Evolutionary conservation across 2,329 filamentous ascomycete species (phyloP).

Genomic region (Emergomyces pasteurianus): DNA sequence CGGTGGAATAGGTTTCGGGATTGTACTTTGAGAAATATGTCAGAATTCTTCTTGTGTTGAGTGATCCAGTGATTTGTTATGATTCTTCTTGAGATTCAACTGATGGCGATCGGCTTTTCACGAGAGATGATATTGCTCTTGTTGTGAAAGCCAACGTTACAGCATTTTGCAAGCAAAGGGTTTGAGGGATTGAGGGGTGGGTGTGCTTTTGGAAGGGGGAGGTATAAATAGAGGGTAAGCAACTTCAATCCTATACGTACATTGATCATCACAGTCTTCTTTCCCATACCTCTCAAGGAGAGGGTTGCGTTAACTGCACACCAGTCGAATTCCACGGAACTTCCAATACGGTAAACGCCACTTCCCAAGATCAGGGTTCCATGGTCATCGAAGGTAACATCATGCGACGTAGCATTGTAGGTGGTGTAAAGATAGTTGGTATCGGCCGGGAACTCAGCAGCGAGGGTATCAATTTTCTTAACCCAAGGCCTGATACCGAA

Average conservation of each 20-base stretch:
- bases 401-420: conserved; percentile 90
- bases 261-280: conserved; percentile 90
- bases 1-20: conserved; percentile 69
- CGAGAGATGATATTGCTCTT: not conserved
- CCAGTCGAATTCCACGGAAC: conserved; percentile 98
- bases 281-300: conserved; percentile 70
- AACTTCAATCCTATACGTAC: not conserved
- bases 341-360: conserved; percentile 95
- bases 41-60: not conserved
- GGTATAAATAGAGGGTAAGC: not conserved
- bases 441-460: conserved; percentile 87
- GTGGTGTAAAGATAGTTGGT: conserved; percentile 97
- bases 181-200: not conserved
- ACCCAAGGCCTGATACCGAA: conserved; percentile 92
- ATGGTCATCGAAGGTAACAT: conserved; percentile 87
- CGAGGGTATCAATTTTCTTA: conserved; percentile 96
- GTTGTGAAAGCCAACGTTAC: not conserved
- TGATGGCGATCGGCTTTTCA: not conserved
- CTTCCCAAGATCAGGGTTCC: conserved; percentile 81
- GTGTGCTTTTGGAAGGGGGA: not conserved
- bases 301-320: conserved; percentile 85
- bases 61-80: not conserved
- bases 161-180: not conserved
- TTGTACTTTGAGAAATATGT: conserved; percentile 42
- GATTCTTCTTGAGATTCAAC: not conserved